Evolutionary conservation across 306 rosid species (phyloP).

Genomic region (Castanea crenata): DNA sequence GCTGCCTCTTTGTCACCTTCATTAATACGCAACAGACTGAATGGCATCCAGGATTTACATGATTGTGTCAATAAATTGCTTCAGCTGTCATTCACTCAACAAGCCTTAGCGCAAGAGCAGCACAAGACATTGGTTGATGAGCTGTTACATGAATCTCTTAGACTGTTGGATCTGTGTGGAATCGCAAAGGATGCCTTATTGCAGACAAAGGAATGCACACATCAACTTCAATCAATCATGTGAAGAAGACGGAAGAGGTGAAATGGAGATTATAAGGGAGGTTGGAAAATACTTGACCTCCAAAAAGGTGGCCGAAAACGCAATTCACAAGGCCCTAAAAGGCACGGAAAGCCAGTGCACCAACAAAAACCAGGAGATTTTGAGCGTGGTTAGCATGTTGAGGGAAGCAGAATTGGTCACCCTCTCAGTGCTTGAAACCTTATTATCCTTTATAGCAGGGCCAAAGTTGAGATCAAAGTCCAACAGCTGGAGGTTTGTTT

Average conservation of each 20-base stretch:
- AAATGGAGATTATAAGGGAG: slow-evolving; percentile 22
- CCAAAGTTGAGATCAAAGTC: too few relatives aligned
- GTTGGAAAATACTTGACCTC: slow-evolving; percentile 32
- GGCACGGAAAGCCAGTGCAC: too few relatives aligned
- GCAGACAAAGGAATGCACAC: slow-evolving; percentile 37
- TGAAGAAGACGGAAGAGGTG: slow-evolving; percentile 27
- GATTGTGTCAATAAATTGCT: slow-evolving; percentile 27
- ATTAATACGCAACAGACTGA: slow-evolving; percentile 21
- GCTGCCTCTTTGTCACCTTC: slow-evolving; percentile 21
- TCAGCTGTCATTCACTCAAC: slow-evolving; percentile 31
- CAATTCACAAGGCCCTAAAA: too few relatives aligned
- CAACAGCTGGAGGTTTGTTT: too few relatives aligned
- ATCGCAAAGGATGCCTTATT: slow-evolving; percentile 30
- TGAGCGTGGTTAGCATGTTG: too few relatives aligned
- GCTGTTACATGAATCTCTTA: slow-evolving; percentile 34
- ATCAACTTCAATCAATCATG: slow-evolving; percentile 35
- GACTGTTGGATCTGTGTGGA: slow-evolving; percentile 37
- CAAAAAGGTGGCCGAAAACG: slow-evolving; percentile 20
- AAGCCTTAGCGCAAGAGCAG: slow-evolving; percentile 26
- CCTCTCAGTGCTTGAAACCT: too few relatives aligned
- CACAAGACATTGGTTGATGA: slow-evolving; percentile 38
- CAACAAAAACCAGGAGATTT: too few relatives aligned
- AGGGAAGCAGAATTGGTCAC: too few relatives aligned
- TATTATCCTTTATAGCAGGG: too few relatives aligned
- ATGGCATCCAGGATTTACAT: slow-evolving; percentile 34